Evolutionary conservation across 495 filamentous ascomycete genomes (phyloP), one percentile per base, ranked within the genome.

Genomic region (Cryomyces antarcticus): DNA sequence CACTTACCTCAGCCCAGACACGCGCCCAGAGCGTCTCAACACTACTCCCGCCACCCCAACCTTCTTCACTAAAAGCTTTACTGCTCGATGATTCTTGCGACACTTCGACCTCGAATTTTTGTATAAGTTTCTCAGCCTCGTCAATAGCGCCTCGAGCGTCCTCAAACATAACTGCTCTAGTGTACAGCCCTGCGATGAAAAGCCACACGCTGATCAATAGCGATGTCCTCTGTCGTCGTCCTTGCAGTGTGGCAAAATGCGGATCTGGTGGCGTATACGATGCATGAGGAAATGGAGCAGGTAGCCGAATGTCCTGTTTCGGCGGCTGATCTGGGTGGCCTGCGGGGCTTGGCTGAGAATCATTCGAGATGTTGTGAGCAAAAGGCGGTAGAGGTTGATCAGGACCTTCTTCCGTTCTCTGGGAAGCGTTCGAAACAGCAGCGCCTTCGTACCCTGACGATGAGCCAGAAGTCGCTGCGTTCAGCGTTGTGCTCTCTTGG

Each of bases 121-220:
- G 62, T 5, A 78, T 71, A 17, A 88, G 67, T 48, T 74, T 80
- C 31, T 63, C 59, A n/a, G 88, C 89, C 61, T 96, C 89, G 30
- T 73, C 68, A 36, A 83, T 74, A 2, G 89, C 83, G 39, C 75
- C 79, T 35, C 69, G 67, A 1, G 82, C 78, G 55, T 96, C 86
- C 1, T 80, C 73, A 35, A 73, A 71, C 57, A 87, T 73, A 1
- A 67, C 73, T 7, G 87, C 83, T 38, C 83, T 73, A 27, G 86
- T 73, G 52, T 97, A 96, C 42, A 95, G 73, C 0, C 77, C 77
- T 3, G 82, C 77, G 39, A 93, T 86, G 46, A 85, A 77, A 9
- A 94, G 68, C 89, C 89, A 97, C 24, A 93, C 73, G 42, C 73
- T 75, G n/a, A 80, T 65, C 5, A 93, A 67, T 17, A 50, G 78